Percentiles rank a stretch among this genome's conserved stretches.
Conservation (phyloP, 768 basidiomycete species). For the Mycena albidolilacea region DNA sequence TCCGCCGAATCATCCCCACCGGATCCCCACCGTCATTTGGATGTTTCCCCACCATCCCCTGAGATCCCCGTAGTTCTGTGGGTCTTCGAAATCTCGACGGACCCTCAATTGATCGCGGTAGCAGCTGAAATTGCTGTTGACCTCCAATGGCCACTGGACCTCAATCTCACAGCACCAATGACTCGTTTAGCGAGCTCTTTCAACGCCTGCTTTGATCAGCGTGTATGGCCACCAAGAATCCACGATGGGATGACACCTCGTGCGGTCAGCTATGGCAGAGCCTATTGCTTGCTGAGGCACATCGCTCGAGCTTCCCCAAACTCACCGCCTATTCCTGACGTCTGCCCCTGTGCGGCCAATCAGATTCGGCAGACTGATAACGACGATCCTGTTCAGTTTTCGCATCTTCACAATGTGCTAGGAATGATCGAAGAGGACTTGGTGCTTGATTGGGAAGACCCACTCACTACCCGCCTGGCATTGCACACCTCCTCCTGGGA, state of each 20-base stretch:
- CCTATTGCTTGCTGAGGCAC: conserved; percentile 2
- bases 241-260: neutral
- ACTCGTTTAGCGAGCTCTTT: neutral
- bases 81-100: neutral
- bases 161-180: neutral
- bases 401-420: neutral
- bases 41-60: neutral
- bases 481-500: neutral
- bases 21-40: neutral
- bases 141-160: conserved; percentile 5
- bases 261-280: neutral
- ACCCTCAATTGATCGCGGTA: neutral
- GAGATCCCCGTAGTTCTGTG: conserved; percentile 5
- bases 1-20: too few relatives aligned
- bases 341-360: too few relatives aligned
- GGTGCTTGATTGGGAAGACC: neutral
- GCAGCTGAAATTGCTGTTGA: neutral
- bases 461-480: neutral
- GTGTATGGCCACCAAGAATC: neutral
- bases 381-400: neutral
- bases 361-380: neutral
- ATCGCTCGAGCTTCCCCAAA: neutral
- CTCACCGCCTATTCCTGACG: neutral
- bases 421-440: neutral
- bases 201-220: too few relatives aligned